Evolutionary conservation across 306 rosid species (phyloP).

Genomic region (Myrica gale): DNA sequence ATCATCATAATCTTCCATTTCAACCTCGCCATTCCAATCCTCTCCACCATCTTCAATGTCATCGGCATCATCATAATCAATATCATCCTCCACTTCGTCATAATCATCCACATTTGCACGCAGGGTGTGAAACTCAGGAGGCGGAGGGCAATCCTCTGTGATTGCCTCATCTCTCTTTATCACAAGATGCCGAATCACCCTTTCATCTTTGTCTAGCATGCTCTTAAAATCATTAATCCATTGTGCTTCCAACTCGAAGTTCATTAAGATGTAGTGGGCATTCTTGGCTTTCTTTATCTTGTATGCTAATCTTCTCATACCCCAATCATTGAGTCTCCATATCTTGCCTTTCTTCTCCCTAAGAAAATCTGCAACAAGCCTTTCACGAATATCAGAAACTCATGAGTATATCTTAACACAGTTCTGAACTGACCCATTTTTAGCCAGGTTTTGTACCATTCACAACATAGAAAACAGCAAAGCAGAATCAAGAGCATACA

Average conservation of each 20-base stretch:
- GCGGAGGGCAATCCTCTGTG: constrained; percentile 92
- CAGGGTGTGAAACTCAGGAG: constrained; percentile 59
- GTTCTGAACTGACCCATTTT: background rate
- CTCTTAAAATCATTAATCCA: constrained; percentile 83
- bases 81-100: constrained; percentile 42
- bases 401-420: background rate
- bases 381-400: constrained; percentile 21
- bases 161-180: constrained; percentile 77
- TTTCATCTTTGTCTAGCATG: constrained; percentile 80
- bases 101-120: constrained; percentile 42
- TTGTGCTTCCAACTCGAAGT: constrained; percentile 81
- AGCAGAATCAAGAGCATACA: background rate
- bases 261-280: constrained; percentile 81
- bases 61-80: constrained; percentile 31
- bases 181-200: constrained; percentile 85
- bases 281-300: constrained; percentile 70
- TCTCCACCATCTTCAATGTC: constrained; percentile 22
- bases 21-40: constrained; percentile 38
- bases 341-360: constrained; percentile 85
- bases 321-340: constrained; percentile 92
- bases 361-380: constrained; percentile 58
- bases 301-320: constrained; percentile 85
- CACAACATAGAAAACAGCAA: background rate
- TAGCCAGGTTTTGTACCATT: background rate
- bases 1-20: constrained; percentile 33